Percentiles rank a stretch among this genome's conserved stretches.
Evolutionary conservation across 176 grass and related monocot genomes (phyloP).

Genomic region (Ensete ventricosum): DNA sequence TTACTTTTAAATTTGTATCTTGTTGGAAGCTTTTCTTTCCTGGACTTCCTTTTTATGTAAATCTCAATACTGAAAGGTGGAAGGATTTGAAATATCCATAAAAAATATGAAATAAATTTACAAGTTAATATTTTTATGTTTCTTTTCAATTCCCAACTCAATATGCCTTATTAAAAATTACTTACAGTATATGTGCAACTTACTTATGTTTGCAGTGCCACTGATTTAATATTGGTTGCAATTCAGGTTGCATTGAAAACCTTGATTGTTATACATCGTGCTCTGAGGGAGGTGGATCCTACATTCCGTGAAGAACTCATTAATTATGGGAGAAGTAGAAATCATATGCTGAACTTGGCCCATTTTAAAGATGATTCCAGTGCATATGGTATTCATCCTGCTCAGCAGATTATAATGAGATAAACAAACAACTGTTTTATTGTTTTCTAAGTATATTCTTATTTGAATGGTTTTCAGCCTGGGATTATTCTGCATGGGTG

Average conservation of each 20-base stretch:
- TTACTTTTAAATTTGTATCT: neutral
- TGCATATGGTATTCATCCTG: constrained; percentile 47
- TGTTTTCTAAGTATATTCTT: neutral
- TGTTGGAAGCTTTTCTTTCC: neutral
- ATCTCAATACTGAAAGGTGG: neutral
- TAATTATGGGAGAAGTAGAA: constrained; percentile 65
- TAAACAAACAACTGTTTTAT: neutral
- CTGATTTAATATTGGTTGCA: neutral
- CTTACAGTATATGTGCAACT: neutral
- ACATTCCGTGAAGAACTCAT: constrained; percentile 84
- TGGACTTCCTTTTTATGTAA: neutral
- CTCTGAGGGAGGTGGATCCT: constrained; percentile 64
- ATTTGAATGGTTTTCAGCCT: constrained; percentile 46
- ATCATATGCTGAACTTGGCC: constrained; percentile 71
- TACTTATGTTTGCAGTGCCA: neutral
- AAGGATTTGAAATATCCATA: neutral
- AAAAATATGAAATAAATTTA: neutral
- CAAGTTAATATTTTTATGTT: neutral
- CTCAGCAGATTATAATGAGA: neutral
- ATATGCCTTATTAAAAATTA: neutral
- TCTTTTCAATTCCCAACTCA: neutral
- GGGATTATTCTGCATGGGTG: constrained; percentile 93
- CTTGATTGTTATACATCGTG: constrained; percentile 79
- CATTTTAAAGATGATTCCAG: constrained; percentile 96
- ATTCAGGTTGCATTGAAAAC: constrained; percentile 80